Evolutionary conservation across 371 early-diverging fungal genomes (phyloP).

Genomic region (Nematocida sp.): DNA sequence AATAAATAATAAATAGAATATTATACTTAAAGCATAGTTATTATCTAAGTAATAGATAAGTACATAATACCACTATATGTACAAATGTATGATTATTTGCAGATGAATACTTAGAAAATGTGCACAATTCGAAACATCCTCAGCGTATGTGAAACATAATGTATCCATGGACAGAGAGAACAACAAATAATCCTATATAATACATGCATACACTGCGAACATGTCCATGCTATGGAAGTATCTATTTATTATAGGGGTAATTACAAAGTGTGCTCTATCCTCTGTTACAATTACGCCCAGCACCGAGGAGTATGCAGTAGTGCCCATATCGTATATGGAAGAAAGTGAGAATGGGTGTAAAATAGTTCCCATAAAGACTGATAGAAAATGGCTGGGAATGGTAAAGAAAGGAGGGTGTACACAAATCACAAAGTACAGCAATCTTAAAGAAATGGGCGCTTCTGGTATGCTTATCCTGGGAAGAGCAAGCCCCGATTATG

Average conservation of each 20-base stretch:
- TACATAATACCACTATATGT: too few relatives aligned
- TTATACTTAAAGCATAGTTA: too few relatives aligned
- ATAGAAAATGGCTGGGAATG: slow-evolving; percentile 48
- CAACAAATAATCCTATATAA: slow-evolving; percentile 4
- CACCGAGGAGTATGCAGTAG: slow-evolving; percentile 14
- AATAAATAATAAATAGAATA: too few relatives aligned
- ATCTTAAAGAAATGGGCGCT: slow-evolving; percentile 37
- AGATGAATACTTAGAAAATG: too few relatives aligned
- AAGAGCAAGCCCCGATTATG: not conserved
- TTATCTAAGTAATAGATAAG: too few relatives aligned
- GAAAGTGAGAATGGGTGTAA: slow-evolving; percentile 8
- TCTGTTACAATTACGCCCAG: not conserved
- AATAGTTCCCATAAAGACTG: not conserved
- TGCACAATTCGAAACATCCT: too few relatives aligned
- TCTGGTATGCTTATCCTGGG: slow-evolving; percentile 43
- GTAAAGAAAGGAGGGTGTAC: slow-evolving; percentile 41
- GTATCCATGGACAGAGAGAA: slow-evolving; percentile 14
- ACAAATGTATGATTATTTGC: too few relatives aligned
- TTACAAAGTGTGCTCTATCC: not conserved
- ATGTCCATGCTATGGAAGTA: too few relatives aligned
- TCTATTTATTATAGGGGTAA: not conserved
- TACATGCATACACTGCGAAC: too few relatives aligned
- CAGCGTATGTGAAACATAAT: not conserved
- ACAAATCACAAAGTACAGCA: slow-evolving; percentile 26
- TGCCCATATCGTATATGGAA: slow-evolving; percentile 24